Conservation (phyloP, 306 rosid species). For the Quercus suber region DNA sequence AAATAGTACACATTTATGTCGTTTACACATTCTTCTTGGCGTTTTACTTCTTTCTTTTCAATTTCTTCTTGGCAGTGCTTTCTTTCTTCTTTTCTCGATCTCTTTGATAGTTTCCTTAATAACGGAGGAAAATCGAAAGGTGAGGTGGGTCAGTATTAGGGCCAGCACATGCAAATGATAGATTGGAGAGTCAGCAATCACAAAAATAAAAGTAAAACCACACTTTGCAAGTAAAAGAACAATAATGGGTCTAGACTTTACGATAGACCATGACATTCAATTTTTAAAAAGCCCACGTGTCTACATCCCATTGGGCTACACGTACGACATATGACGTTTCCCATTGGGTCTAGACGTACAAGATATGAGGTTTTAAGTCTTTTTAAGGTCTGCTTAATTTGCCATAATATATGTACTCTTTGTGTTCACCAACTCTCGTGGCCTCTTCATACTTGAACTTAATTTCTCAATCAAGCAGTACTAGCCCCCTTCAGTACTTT, state of each 20-base stretch:
- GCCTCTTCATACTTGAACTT: not conserved
- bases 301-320: not conserved
- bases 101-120: too few relatives aligned
- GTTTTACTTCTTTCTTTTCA: too few relatives aligned
- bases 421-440: not conserved
- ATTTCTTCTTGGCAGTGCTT: too few relatives aligned
- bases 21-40: too few relatives aligned
- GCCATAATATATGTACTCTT: too few relatives aligned
- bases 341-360: too few relatives aligned
- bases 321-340: not conserved
- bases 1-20: too few relatives aligned
- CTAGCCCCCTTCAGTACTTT: not conserved
- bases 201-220: not conserved
- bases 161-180: constrained; percentile 15
- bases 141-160: too few relatives aligned
- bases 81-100: too few relatives aligned
- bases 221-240: not conserved
- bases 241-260: not conserved
- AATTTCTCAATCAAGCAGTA: not conserved
- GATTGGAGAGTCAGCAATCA: constrained; percentile 14
- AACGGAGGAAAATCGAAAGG: too few relatives aligned
- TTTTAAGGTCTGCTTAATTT: not conserved
- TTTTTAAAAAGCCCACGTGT: constrained; percentile 12
- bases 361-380: not conserved
- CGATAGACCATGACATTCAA: constrained; percentile 9